Base-by-base conservation (phyloP, 176 grass and related monocot genomes). In the Saccharum officinarum region DNA sequence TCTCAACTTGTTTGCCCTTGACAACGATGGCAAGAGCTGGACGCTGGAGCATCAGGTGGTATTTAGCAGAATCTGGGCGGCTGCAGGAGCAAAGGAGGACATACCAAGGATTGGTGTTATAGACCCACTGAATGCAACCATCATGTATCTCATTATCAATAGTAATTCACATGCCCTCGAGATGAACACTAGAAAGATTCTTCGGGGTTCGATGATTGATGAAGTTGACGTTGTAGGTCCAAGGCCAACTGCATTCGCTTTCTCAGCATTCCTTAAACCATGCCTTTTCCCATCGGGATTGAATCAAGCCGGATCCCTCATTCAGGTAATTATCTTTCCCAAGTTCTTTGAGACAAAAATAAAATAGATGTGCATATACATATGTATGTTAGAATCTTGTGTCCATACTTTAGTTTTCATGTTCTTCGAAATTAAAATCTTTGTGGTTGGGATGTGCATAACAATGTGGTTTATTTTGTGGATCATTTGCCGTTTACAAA, bases 1-100 rank as follows among this genome's bases (percentile, higher is more conserved):
- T n/a, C n/a, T n/a, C n/a, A n/a, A n/a, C n/a, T n/a, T n/a, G n/a
- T n/a, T n/a, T n/a, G 1, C 28, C 28, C 28, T 28, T 28, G 28
- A 28, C 28, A 28, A 28, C 28, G 28, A 28, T 28, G 28, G 28
- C 28, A 28, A 28, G 28, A 11, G 37, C 72, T 87, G 86, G 86
- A 71, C 22, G 73, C 14, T 71, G 39, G 86, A 88, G 40, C 52
- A 83, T 73, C 80, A 30, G 80, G 31, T 69, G 16, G 67, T 15
- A 17, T 38, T 70, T 18, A 77, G 10, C 40, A 17, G 78, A 6
- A 2, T 81, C 62, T 76, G 50, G 8, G 31, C 71, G 22, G 3
- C 57, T 37, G 62, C 34, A 0, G 47, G 37, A 63, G 22, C 55
- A 25, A 46, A 4, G 49, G 8, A 59, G 28, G 28, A 28, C 33